phyloP scores from a whole-genome alignment of 441 rosid genomes.

The Raphanus hybrid region DNA sequence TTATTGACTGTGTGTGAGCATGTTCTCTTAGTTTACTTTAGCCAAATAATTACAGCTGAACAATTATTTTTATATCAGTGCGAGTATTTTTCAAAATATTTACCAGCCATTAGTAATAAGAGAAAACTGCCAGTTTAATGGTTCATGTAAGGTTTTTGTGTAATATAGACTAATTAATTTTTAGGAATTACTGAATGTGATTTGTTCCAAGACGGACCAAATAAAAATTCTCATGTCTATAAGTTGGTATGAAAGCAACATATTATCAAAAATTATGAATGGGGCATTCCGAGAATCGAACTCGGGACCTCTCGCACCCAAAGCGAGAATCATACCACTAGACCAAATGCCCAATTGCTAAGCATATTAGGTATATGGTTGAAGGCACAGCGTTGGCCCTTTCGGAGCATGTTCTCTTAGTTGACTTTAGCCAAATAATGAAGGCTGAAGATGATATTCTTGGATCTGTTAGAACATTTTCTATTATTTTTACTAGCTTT shows the following conservation, averaged over 20 bases:
- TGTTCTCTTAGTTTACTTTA: neutral
- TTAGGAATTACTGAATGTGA: conserved; percentile 3
- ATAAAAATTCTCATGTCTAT: neutral
- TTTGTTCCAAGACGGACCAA: no score
- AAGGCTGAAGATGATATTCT: neutral
- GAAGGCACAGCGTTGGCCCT: neutral
- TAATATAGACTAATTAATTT: no score
- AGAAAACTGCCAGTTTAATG: no score
- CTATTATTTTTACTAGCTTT: neutral
- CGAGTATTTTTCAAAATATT: no score
- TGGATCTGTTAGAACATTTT: neutral
- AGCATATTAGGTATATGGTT: neutral
- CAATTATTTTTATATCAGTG: neutral
- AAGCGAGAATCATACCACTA: conserved; percentile 94
- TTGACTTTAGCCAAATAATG: neutral
- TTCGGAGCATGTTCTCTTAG: neutral
- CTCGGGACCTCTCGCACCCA: conserved; percentile 91
- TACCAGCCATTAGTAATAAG: no score
- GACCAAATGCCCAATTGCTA: conserved; percentile 47
- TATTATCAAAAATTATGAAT: neutral
- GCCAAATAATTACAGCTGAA: neutral
- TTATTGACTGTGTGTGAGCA: neutral
- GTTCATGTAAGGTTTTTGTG: no score
- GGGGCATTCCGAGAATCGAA: conserved; percentile 75
- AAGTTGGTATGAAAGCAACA: neutral